Evolutionary conservation across 139 green algal species (phyloP).

Genomic region (Chlamydomonas schloesseri): DNA sequence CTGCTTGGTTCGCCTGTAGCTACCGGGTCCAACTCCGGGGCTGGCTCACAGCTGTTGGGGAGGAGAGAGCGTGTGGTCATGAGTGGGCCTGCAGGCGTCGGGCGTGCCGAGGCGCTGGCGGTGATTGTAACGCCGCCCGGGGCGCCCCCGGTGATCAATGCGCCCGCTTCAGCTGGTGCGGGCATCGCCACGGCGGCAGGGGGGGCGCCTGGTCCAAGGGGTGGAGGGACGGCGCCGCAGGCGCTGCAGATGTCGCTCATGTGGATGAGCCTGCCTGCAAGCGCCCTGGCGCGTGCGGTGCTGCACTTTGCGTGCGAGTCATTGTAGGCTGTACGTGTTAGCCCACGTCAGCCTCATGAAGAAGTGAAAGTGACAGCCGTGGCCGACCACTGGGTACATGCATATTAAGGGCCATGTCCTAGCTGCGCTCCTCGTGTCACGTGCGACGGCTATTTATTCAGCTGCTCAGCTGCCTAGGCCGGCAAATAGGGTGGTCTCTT

Average conservation of each 20-base stretch:
- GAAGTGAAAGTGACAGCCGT: no score
- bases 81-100: conserved; percentile 52
- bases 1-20: not conserved
- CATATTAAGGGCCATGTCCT: no score
- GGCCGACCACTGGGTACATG: no score
- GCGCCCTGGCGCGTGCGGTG: conserved; percentile 23
- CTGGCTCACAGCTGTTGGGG: not conserved
- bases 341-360: no score
- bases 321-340: not conserved
- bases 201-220: not conserved
- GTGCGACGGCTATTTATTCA: no score
- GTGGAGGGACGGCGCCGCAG: not conserved
- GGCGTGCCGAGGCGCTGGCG: conserved; percentile 57
- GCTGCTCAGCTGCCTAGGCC: conserved; percentile 26
- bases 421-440: no score
- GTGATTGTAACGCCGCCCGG: conserved; percentile 7
- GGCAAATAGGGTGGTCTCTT: conserved; percentile 36
- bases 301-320: conserved; percentile 1
- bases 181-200: not conserved
- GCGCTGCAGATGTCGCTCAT: conserved; percentile 38
- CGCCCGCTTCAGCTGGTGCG: not conserved
- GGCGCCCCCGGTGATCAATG: no score
- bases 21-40: no score
- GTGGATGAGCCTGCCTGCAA: conserved; percentile 36
- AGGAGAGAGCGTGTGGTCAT: conserved; percentile 51